Conservation (phyloP, 352 stramenopile genomes). For the Globisporangium cederbergense region DNA sequence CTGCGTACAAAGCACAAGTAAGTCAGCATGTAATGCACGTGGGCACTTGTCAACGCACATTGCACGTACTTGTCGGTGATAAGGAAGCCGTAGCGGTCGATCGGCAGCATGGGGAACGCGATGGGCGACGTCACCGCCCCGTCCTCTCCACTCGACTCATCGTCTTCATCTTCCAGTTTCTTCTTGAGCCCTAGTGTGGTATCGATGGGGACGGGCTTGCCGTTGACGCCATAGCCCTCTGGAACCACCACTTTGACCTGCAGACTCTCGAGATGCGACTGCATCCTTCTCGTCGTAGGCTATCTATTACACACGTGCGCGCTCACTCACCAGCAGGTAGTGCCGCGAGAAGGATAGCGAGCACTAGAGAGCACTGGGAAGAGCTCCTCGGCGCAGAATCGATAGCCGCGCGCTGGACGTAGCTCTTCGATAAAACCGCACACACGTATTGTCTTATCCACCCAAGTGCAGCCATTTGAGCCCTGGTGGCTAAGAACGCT, state of each 20-base stretch:
- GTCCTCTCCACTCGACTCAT: not conserved
- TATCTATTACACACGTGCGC: no score
- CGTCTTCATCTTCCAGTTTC: conserved; percentile 19
- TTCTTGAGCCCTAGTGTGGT: conserved; percentile 15
- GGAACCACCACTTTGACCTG: conserved; percentile 6
- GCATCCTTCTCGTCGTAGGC: conserved; percentile 6
- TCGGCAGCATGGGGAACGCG: conserved; percentile 48
- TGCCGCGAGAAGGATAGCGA: not conserved
- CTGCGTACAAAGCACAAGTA: conserved; percentile 18
- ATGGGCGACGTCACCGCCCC: conserved; percentile 19
- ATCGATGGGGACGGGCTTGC: not conserved
- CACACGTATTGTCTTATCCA: not conserved
- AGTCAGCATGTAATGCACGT: not conserved
- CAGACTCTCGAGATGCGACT: conserved; percentile 17
- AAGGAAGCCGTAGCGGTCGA: conserved; percentile 76
- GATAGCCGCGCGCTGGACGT: not conserved
- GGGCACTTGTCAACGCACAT: not conserved
- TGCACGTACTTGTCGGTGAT: conserved; percentile 58
- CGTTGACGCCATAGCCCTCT: not conserved
- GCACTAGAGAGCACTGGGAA: not conserved
- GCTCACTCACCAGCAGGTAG: not conserved
- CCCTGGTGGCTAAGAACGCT: not conserved
- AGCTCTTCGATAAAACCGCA: not conserved
- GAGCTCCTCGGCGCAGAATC: not conserved
- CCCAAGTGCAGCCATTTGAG: not conserved